Evolutionary conservation across 2,329 filamentous ascomycete species (phyloP).

Genomic region (Neofusicoccum cordaticola): DNA sequence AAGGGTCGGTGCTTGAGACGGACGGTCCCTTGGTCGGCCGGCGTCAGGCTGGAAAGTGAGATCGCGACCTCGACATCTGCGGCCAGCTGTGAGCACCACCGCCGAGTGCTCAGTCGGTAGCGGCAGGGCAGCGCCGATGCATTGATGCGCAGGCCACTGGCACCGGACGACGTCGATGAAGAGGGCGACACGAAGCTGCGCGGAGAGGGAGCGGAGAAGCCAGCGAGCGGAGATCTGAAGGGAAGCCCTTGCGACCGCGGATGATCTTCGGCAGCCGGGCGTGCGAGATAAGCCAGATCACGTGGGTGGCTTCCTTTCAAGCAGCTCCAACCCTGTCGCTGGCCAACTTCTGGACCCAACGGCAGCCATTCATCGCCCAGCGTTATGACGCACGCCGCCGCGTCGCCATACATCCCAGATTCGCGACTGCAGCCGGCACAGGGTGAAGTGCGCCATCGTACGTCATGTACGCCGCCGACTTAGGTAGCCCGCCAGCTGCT

Average conservation of each 20-base stretch:
- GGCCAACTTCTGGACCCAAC: background rate
- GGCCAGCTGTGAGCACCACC: too few species aligned
- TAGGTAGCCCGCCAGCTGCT: background rate
- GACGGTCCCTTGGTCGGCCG: background rate
- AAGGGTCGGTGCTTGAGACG: background rate
- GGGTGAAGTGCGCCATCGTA: conserved; percentile 2
- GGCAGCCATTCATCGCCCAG: conserved; percentile 1
- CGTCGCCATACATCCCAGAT: background rate
- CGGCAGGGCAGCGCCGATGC: background rate
- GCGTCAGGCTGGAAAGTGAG: background rate
- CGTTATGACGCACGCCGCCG: conserved; percentile 3
- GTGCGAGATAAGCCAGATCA: background rate
- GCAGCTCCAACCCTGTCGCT: background rate
- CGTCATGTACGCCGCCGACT: conserved; percentile 9
- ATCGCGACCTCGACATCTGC: background rate
- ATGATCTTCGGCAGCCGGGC: background rate
- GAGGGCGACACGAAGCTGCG: too few species aligned
- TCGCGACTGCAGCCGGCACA: background rate
- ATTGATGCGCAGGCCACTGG: background rate
- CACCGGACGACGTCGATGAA: too few species aligned
- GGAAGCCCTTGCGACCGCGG: background rate
- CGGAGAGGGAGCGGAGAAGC: background rate
- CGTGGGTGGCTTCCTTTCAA: background rate
- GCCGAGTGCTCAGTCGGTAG: too few species aligned
- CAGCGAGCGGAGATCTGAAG: background rate